These are phyloP conservation scores for Suaeda aralocaspica DNA, from an alignment of 148 eudicot genomes.

Conservation along the genomic window DNA sequence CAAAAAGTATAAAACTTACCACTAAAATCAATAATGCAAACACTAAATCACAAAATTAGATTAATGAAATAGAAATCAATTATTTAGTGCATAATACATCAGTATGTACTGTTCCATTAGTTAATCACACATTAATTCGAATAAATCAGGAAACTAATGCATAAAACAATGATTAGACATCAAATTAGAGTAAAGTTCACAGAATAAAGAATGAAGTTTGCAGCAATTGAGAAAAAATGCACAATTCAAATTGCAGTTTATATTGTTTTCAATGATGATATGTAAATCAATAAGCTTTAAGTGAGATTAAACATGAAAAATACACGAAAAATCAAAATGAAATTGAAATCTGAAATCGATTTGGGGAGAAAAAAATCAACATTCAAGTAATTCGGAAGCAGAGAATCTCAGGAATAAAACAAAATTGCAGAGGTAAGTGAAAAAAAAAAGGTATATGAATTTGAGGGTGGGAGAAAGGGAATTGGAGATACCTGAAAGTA, in stretches of 20 bases:
- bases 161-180: too few species aligned
- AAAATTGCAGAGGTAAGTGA: neutral
- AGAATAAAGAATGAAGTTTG: neutral
- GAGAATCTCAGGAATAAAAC: neutral
- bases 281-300: too few species aligned
- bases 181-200: too few species aligned
- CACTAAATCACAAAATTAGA: conserved; percentile 7
- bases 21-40: neutral
- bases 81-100: neutral
- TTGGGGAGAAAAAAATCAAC: neutral
- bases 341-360: neutral
- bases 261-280: too few species aligned
- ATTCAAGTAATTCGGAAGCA: neutral
- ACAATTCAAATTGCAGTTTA: too few species aligned
- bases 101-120: neutral
- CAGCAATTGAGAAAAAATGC: too few species aligned
- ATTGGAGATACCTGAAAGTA: neutral
- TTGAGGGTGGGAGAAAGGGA: neutral
- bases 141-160: too few species aligned
- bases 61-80: neutral
- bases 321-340: too few species aligned
- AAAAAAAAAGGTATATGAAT: neutral
- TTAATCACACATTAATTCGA: neutral
- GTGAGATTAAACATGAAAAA: too few species aligned
- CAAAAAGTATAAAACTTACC: conserved; percentile 11